A percentile compares a stretch with the other conserved stretches of the same genome.
Evolutionary conservation across 202 grass and related monocot species (phyloP).

Genomic region (Schoenoplectus triqueter): DNA sequence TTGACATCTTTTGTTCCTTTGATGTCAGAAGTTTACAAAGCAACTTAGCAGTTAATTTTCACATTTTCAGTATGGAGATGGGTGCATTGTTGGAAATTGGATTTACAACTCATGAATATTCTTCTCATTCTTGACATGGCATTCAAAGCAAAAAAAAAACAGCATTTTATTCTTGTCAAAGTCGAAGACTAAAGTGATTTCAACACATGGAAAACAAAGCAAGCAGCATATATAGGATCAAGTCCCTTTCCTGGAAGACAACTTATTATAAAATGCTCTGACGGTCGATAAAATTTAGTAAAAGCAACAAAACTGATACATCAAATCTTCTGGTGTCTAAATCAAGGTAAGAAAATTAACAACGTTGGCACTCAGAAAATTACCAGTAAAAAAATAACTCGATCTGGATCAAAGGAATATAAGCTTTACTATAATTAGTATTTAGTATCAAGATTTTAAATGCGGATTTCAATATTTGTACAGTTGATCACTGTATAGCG

Average conservation of each 20-base stretch:
- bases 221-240: background rate
- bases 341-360: conserved; percentile 15
- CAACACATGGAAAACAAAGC: background rate
- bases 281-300: background rate
- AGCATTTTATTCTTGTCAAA: conserved; percentile 1
- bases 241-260: too few relatives aligned
- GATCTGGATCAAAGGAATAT: background rate
- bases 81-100: background rate
- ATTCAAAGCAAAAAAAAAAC: background rate
- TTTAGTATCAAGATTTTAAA: too few relatives aligned
- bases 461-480: too few relatives aligned
- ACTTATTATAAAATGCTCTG: background rate
- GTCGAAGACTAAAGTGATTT: background rate
- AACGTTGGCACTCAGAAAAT: background rate
- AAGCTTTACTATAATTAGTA: background rate
- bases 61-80: background rate
- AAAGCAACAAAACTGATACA: conserved; percentile 21
- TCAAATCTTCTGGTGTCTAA: background rate
- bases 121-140: background rate
- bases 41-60: background rate
- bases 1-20: background rate
- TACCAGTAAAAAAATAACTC: conserved; percentile 18
- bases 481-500: too few relatives aligned
- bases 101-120: background rate
- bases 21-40: background rate